phyloP scores from a whole-genome alignment of 2,329 filamentous ascomycete genomes.

The Bisporella sp. region DNA sequence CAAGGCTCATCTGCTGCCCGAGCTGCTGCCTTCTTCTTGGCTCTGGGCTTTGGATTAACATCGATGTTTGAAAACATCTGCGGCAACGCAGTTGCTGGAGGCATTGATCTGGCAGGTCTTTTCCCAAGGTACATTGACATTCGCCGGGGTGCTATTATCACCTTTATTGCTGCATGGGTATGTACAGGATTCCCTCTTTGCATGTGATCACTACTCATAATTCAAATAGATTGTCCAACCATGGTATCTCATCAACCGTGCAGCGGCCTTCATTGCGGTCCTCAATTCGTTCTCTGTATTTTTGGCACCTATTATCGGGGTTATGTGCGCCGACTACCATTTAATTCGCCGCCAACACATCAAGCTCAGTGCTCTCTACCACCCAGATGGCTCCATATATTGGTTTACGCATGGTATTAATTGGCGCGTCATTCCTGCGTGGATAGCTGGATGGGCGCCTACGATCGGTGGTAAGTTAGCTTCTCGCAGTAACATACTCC shows the following conservation, averaged over 20 bases:
- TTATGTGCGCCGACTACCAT: slow-evolving; percentile 51
- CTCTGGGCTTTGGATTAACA: slow-evolving; percentile 35
- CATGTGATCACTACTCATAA: no score
- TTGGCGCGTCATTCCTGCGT: slow-evolving; percentile 34
- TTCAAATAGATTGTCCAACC: slow-evolving; percentile 21
- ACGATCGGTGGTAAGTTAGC: slow-evolving; percentile 8
- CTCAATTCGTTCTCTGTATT: slow-evolving; percentile 39
- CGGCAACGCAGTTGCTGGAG: slow-evolving; percentile 42
- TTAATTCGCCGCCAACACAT: slow-evolving; percentile 35
- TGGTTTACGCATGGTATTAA: slow-evolving; percentile 38
- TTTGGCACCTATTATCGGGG: slow-evolving; percentile 41
- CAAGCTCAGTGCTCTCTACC: slow-evolving; percentile 37
- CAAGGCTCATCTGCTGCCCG: slow-evolving; percentile 33
- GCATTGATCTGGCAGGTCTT: slow-evolving; percentile 48
- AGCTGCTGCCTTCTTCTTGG: slow-evolving; percentile 39
- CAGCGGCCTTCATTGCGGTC: slow-evolving; percentile 40
- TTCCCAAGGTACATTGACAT: slow-evolving; percentile 49
- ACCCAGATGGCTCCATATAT: slow-evolving; percentile 30
- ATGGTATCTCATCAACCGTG: slow-evolving; percentile 41
- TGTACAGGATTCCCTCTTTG: slow-evolving; percentile 21
- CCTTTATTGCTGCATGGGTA: slow-evolving; percentile 34
- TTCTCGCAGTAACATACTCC: no score
- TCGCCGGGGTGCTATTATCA: slow-evolving; percentile 44
- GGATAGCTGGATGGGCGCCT: slow-evolving; percentile 29
- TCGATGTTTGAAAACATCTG: slow-evolving; percentile 40